phyloP scores from a whole-genome alignment of 257 asterid genomes.

The Solanum chmielewskii region DNA sequence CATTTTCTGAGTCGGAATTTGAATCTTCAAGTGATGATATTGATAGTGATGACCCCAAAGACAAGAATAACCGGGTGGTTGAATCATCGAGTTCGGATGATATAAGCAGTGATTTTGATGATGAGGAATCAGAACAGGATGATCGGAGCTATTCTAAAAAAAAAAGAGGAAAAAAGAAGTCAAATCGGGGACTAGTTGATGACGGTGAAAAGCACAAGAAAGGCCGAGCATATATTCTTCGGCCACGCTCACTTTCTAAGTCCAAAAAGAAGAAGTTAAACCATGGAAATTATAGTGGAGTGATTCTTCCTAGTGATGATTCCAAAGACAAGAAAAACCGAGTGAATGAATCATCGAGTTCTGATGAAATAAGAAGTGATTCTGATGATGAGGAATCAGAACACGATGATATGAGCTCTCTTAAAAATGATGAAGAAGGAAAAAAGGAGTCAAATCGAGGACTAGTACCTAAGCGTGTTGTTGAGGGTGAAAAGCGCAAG shows the following conservation, averaged over 20 bases:
- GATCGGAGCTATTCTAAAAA: not conserved
- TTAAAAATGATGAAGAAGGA: not conserved
- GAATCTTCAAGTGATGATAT: constrained; percentile 4
- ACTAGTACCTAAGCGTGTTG: not conserved
- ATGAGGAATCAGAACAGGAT: not conserved
- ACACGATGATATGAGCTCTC: not conserved
- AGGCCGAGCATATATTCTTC: not conserved
- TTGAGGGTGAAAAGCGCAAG: not conserved
- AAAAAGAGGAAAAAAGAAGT: not conserved
- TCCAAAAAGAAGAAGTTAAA: not conserved
- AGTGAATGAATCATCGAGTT: not conserved
- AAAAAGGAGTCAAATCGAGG: not conserved
- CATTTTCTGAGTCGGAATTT: not conserved
- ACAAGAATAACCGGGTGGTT: not conserved
- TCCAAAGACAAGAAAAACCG: not conserved
- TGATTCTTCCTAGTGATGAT: not conserved
- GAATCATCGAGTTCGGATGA: not conserved
- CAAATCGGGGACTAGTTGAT: not conserved
- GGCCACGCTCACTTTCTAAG: constrained; percentile 1
- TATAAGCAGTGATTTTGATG: not conserved
- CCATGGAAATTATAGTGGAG: not conserved
- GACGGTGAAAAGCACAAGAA: not conserved
- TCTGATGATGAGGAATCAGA: not conserved
- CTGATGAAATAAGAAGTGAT: not conserved
- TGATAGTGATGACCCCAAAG: not conserved